A percentile compares a stretch with the other conserved stretches of the same genome.
Evolutionary conservation across 768 basidiomycete species (phyloP).

Genomic region (Lentinula boryana): DNA sequence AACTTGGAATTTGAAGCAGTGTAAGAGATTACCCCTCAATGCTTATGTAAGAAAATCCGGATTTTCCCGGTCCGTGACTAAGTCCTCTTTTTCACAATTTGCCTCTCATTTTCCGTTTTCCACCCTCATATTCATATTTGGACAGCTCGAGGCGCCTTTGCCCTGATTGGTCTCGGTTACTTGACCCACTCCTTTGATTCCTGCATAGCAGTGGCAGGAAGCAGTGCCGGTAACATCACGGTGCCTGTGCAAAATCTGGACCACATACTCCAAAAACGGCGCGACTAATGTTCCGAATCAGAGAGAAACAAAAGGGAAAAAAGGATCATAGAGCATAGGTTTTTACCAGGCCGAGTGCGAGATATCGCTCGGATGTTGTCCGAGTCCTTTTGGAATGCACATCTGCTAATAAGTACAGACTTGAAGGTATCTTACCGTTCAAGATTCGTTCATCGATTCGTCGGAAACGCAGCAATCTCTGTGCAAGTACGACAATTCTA

Average conservation of each 20-base stretch:
- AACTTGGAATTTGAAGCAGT: neutral
- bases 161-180: neutral
- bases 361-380: neutral
- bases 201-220: neutral
- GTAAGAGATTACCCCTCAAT: neutral
- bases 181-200: neutral
- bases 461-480: neutral
- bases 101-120: neutral
- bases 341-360: neutral
- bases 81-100: neutral
- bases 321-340: neutral
- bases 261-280: neutral
- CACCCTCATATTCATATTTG: neutral
- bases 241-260: neutral
- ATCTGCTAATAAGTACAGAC: too few relatives aligned
- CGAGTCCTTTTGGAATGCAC: too few relatives aligned
- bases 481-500: neutral
- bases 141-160: neutral
- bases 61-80: neutral
- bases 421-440: neutral
- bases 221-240: neutral
- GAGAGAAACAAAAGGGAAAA: neutral
- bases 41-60: neutral
- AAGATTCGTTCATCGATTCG: neutral
- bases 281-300: neutral